phyloP scores from a whole-genome alignment of 2,329 filamentous ascomycete genomes.

The Aspergillus sp. region DNA sequence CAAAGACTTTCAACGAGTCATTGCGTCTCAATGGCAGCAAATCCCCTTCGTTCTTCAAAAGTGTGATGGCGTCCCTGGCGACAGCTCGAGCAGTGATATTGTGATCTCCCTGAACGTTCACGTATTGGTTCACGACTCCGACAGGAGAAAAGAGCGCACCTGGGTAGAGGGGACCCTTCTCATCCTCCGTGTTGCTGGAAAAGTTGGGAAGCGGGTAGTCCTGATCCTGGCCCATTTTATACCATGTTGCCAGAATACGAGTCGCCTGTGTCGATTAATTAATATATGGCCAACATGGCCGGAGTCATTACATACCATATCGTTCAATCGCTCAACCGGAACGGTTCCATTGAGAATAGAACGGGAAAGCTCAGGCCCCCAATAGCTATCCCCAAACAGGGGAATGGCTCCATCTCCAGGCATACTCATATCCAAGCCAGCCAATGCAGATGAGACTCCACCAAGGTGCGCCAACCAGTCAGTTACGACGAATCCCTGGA shows the following conservation, averaged over 20 bases:
- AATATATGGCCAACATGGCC: not conserved
- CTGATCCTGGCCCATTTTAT: constrained; percentile 56
- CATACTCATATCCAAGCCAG: constrained; percentile 70
- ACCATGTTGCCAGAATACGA: constrained; percentile 60
- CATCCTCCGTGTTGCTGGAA: constrained; percentile 58
- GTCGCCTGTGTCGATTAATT: constrained; percentile 45
- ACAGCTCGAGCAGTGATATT: constrained; percentile 52
- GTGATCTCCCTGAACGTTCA: constrained; percentile 58
- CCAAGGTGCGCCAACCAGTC: constrained; percentile 68
- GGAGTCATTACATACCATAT: constrained; percentile 34
- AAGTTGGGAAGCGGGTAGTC: constrained; percentile 60
- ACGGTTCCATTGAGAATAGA: constrained; percentile 59
- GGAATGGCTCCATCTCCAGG: constrained; percentile 59
- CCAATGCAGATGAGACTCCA: constrained; percentile 59
- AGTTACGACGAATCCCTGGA: constrained; percentile 69
- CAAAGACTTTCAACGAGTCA: constrained; percentile 46
- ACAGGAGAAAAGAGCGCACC: constrained; percentile 59
- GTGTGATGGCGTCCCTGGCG: constrained; percentile 56
- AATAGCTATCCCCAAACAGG: constrained; percentile 54
- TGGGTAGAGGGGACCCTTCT: constrained; percentile 57
- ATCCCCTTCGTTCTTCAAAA: constrained; percentile 64
- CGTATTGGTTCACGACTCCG: constrained; percentile 69
- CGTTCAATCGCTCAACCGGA: constrained; percentile 57
- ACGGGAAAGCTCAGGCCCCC: constrained; percentile 56
- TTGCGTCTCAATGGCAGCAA: constrained; percentile 49